Evolutionary conservation across 1,139 yeast genomes (phyloP).

Genomic region (Diutina mesorugosa): DNA sequence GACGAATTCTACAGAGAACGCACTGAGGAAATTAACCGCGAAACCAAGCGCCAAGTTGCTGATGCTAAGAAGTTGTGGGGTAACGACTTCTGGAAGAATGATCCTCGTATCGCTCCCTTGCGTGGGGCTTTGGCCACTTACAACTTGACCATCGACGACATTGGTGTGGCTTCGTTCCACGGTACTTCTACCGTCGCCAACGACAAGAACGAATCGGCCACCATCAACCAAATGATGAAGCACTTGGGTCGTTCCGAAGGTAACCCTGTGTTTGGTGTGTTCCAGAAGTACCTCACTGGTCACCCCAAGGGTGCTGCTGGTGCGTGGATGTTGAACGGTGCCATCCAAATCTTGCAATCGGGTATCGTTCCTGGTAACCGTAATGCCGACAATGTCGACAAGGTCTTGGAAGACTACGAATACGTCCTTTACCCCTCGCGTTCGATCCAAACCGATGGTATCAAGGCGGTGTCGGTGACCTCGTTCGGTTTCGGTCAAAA

Average conservation of each 20-base stretch:
- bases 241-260: constrained; percentile 97
- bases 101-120: constrained; percentile 90
- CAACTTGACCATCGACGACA: constrained; percentile 86
- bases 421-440: constrained; percentile 91
- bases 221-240: constrained; percentile 82
- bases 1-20: constrained; percentile 62
- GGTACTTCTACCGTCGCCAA: constrained; percentile 98
- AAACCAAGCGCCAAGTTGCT: constrained; percentile 72
- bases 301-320: constrained; percentile 99
- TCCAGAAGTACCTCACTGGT: constrained; percentile 98
- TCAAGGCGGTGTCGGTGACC: constrained; percentile 92
- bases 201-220: constrained; percentile 93
- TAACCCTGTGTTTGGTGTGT: constrained; percentile 93
- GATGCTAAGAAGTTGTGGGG: constrained; percentile 94
- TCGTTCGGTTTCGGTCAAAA: constrained; percentile 99
- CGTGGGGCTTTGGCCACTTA: constrained; percentile 95
- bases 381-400: constrained; percentile 94
- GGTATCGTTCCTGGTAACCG: constrained; percentile 98
- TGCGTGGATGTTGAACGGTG: constrained; percentile 99
- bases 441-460: constrained; percentile 87
- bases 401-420: constrained; percentile 67
- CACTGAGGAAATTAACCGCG: constrained; percentile 76
- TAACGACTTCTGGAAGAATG: constrained; percentile 82
- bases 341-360: constrained; percentile 78
- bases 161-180: constrained; percentile 98